These are phyloP conservation scores for Fusarium paranaense DNA, from an alignment of 2,329 filamentous ascomycete species.

Conservation along the genomic window DNA sequence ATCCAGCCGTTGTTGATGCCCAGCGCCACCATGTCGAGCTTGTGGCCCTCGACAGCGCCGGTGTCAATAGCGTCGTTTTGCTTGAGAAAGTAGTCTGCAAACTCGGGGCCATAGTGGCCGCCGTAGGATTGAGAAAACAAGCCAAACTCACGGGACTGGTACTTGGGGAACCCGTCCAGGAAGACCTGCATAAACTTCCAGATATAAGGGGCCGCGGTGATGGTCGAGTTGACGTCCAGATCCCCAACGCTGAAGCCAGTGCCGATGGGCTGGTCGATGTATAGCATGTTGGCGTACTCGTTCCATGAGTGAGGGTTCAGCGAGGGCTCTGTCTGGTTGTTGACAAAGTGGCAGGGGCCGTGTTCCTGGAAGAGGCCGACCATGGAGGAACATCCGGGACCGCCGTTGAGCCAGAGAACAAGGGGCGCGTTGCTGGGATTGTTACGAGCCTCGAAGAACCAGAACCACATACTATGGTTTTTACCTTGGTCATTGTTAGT, in stretches of 20 bases:
- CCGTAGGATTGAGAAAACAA: slow-evolving; percentile 68
- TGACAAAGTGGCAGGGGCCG: slow-evolving; percentile 79
- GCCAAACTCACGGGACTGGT: slow-evolving; percentile 68
- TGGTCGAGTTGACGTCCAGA: slow-evolving; percentile 44
- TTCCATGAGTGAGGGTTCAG: slow-evolving; percentile 73
- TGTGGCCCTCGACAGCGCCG: slow-evolving; percentile 54
- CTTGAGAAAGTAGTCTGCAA: slow-evolving; percentile 65
- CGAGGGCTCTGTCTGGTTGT: slow-evolving; percentile 46
- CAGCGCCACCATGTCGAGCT: slow-evolving; percentile 63
- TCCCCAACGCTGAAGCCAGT: slow-evolving; percentile 46
- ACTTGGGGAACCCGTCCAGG: slow-evolving; percentile 72
- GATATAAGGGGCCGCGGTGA: slow-evolving; percentile 51
- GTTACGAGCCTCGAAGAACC: slow-evolving; percentile 62
- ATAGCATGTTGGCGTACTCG: slow-evolving; percentile 74
- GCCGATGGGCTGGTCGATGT: slow-evolving; percentile 71
- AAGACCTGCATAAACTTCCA: slow-evolving; percentile 71
- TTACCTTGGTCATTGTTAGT: slow-evolving; percentile 43
- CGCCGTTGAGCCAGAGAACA: slow-evolving; percentile 66
- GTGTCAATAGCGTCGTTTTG: slow-evolving; percentile 65
- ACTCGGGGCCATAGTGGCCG: slow-evolving; percentile 69
- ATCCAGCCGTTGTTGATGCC: slow-evolving; percentile 69
- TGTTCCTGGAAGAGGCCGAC: slow-evolving; percentile 71
- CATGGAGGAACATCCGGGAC: slow-evolving; percentile 50
- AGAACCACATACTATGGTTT: slow-evolving; percentile 54
- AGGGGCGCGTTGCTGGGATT: slow-evolving; percentile 54